A percentile compares a stretch with the other conserved stretches of the same genome.
Conservation (phyloP, 176 grass and related monocot species). For the Cocos nucifera region DNA sequence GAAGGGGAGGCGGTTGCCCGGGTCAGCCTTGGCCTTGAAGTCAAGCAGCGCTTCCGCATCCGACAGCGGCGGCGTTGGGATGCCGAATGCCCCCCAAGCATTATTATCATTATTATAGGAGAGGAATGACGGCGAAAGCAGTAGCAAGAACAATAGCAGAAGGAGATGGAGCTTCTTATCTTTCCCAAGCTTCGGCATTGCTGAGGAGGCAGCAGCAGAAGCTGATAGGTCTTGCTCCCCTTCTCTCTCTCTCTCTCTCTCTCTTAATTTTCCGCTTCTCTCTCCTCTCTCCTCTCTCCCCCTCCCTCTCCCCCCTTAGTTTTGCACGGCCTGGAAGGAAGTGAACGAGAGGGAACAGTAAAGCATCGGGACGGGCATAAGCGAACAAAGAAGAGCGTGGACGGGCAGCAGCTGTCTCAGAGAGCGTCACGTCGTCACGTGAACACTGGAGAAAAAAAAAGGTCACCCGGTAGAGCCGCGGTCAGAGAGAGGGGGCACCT, state of each 20-base stretch:
- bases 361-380: not conserved
- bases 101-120: not conserved
- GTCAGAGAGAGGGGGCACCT: too few relatives aligned
- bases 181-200: too few relatives aligned
- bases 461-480: not conserved
- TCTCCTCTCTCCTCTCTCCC: too few relatives aligned
- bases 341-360: not conserved
- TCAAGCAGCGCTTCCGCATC: slow-evolving; percentile 27
- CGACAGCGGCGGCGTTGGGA: not conserved
- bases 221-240: too few relatives aligned
- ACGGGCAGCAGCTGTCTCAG: not conserved
- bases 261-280: too few relatives aligned
- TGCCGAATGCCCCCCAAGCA: not conserved
- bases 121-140: slow-evolving; percentile 3
- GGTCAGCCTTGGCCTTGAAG: slow-evolving; percentile 78
- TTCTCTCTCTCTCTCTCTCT: too few relatives aligned
- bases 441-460: slow-evolving; percentile 1
- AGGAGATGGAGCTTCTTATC: not conserved
- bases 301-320: too few relatives aligned
- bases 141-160: not conserved
- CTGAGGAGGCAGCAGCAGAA: too few relatives aligned
- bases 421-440: slow-evolving; percentile 11
- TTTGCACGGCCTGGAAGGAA: too few relatives aligned
- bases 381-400: not conserved
- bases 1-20: slow-evolving; percentile 26